phyloP scores from a whole-genome alignment of 306 rosid species.

The Elaeagnus macrophylla region DNA sequence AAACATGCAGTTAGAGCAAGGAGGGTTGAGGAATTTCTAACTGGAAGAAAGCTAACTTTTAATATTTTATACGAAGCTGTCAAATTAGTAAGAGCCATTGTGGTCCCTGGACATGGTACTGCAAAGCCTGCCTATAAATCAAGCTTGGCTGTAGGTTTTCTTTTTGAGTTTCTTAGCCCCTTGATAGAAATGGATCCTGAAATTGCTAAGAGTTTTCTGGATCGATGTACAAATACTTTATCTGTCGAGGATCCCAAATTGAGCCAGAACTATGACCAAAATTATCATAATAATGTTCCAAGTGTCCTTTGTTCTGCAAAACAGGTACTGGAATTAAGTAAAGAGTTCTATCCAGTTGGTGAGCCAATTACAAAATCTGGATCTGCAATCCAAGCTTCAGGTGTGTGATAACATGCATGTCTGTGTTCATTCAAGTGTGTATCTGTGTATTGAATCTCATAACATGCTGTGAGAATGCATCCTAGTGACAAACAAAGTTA shows the following conservation, averaged over 20 bases:
- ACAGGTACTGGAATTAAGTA: constrained; percentile 43
- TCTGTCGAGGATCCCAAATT: constrained; percentile 14
- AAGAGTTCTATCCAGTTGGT: constrained; percentile 60
- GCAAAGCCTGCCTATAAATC: constrained; percentile 43
- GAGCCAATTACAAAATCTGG: constrained; percentile 57
- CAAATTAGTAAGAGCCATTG: constrained; percentile 33
- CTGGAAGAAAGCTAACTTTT: constrained; percentile 45
- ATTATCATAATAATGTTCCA: constrained; percentile 15
- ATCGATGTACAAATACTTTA: constrained; percentile 10
- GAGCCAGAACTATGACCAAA: constrained; percentile 19
- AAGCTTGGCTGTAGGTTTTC: constrained; percentile 76
- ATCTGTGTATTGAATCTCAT: neutral
- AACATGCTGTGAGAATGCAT: no score
- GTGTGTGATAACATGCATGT: constrained; percentile 26
- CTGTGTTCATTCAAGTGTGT: neutral
- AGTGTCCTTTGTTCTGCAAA: constrained; percentile 52
- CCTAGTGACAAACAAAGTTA: no score
- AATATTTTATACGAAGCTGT: constrained; percentile 49
- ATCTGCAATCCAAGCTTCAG: constrained; percentile 83
- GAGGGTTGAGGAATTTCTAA: constrained; percentile 50
- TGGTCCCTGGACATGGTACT: constrained; percentile 52
- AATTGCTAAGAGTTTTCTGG: constrained; percentile 16
- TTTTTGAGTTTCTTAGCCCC: constrained; percentile 62
- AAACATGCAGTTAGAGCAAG: constrained; percentile 76
- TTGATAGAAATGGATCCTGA: constrained; percentile 27